Base-by-base conservation (phyloP, 2,329 filamentous ascomycete species). In the Fusarium sp. region DNA sequence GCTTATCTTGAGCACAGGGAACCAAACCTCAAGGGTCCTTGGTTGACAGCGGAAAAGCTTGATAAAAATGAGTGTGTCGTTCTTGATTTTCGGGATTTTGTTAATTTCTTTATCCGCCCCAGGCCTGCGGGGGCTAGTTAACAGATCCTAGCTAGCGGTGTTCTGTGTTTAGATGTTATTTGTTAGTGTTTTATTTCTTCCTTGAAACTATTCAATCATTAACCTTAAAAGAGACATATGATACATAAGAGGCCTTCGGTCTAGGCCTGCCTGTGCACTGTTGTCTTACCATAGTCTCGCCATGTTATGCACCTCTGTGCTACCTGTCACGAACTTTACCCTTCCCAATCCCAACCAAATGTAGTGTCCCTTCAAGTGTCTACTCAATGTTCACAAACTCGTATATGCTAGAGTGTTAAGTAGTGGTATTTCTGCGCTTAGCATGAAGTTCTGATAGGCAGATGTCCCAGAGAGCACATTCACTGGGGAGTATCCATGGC, bases 171-270 rank as follows among this genome's bases (percentile, higher is more conserved):
- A 12, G 2, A 36, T 10, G 11, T 20, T 12, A 20, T 36, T 36
- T 20, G 20, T 12, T 3, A 20, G 20, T 7, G 5, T 1, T 3
- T 11, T 20, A 20, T 20, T 36, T 12, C 18, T 20, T 6, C 3
- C 9, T n/a, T n/a, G n/a, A n/a, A n/a, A n/a, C n/a, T n/a, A n/a
- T n/a, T n/a, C n/a, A n/a, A n/a, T n/a, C n/a, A n/a, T n/a, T n/a
- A n/a, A n/a, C n/a, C n/a, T n/a, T n/a, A n/a, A n/a, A n/a, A n/a
- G n/a, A n/a, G n/a, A n/a, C n/a, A n/a, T n/a, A n/a, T n/a, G n/a
- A n/a, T n/a, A n/a, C n/a, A n/a, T n/a, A n/a, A n/a, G 16, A 3
- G 1, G 4, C 13, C 22, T 39, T 15, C 6, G 20, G 5, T 5
- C 38, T 15, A n/a, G 20, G 15, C 13, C 22, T 15, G 3, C 14